Base-by-base conservation (phyloP, 1,139 yeast genomes). In the Blastobotrys raffinosifermentans region DNA sequence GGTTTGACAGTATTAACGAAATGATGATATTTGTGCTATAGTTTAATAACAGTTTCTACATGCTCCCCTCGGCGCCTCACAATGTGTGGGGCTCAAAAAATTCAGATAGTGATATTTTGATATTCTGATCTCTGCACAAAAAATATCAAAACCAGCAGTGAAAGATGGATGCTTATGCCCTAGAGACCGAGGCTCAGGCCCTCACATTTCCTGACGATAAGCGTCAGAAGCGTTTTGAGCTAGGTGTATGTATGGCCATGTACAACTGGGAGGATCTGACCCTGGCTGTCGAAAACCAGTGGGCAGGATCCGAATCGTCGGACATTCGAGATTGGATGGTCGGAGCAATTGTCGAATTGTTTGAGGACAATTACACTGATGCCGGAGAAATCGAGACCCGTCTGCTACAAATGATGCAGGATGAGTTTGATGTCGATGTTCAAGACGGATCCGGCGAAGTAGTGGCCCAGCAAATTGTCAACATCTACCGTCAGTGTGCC, bases 281-380 rank as follows among this genome's bases (percentile, higher is more conserved):
- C 36, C 80, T 85, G 1, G 98, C 98, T 0, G 98, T 93, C n/a
- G 94, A 77, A n/a, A 85, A 84, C 57, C 69, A 72, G 26, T 91
- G 98, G 98, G 99, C 98, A 43, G 99, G 98, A 2, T 77, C 94
- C 11, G 84, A 84, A 32, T 81, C 94, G 9, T 75, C 72, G 1
- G 97, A 85, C 33, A 91, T 91, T 61, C 73, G 99, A 54, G 98
- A 91, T 57, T 93, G 98, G 98, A 72, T 89, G 44, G 78, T 87
- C 3, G 94, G 87, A 4, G 69, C 84, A 14, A 75, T 89, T 2
- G 75, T 86, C 31, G 97, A 87, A 29, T 67, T 87, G 39, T 91
- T 89, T 55, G 73, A 71, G 34, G 59, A 63, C 17, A 43, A 43
- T 29, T 53, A 49, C 8, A 84, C 89, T 6, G 97, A 87, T 53